phyloP scores from a whole-genome alignment of 305 asterid genomes.

The Fraxinus albicans region DNA sequence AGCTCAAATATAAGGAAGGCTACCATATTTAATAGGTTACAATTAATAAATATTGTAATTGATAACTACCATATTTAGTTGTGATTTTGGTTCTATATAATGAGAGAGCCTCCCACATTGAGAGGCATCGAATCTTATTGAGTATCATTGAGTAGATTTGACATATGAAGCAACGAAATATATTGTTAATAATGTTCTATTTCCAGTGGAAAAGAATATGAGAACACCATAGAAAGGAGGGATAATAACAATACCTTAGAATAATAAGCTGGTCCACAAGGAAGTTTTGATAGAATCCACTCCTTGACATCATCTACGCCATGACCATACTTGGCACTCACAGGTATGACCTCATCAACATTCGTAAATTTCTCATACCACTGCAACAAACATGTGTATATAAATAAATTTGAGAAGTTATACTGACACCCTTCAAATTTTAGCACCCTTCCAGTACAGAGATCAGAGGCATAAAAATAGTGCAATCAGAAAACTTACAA shows the following conservation, averaged over 20 bases:
- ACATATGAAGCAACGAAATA: not conserved
- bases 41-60: no score
- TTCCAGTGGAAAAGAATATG: not conserved
- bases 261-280: constrained; percentile 82
- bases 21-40: not conserved
- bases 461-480: constrained; percentile 7
- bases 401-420: not conserved
- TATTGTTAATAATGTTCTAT: not conserved
- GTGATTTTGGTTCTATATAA: not conserved
- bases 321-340: constrained; percentile 95
- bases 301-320: constrained; percentile 95
- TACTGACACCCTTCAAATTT: constrained; percentile 10
- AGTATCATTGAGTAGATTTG: not conserved
- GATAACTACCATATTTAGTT: not conserved
- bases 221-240: not conserved
- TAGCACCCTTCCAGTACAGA: not conserved
- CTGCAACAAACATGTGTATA: constrained; percentile 41
- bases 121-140: no score
- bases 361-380: constrained; percentile 91
- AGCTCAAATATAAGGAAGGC: not conserved
- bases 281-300: constrained; percentile 95
- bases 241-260: constrained; percentile 62
- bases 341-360: constrained; percentile 96
- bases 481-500: not conserved
- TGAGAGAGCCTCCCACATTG: not conserved